These are phyloP conservation scores for Colletotrichum chlorophyti DNA, from an alignment of 2,329 filamentous ascomycete species.

Conservation along the genomic window DNA sequence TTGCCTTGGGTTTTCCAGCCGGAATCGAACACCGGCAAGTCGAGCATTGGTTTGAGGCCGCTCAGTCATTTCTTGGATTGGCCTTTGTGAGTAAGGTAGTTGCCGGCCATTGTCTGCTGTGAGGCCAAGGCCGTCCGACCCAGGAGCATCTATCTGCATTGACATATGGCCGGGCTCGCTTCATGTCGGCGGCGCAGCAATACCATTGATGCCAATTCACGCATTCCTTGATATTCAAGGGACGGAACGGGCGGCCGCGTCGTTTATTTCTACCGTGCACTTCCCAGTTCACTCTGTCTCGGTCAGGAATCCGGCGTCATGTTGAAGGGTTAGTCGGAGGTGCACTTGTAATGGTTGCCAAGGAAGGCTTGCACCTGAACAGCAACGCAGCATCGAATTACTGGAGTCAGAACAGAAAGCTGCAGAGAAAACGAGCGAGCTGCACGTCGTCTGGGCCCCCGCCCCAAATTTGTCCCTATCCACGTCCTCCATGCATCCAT, in stretches of 20 bases:
- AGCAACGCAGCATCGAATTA: too few species aligned
- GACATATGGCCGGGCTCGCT: not conserved
- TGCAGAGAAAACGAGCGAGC: slow-evolving; percentile 20
- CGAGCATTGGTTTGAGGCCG: not conserved
- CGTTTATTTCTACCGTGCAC: too few species aligned
- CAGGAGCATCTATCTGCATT: slow-evolving; percentile 14
- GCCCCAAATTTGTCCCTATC: slow-evolving; percentile 1
- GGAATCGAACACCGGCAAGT: too few species aligned
- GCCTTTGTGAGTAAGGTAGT: slow-evolving; percentile 4
- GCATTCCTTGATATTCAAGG: slow-evolving; percentile 4
- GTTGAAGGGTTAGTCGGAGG: slow-evolving; percentile 1
- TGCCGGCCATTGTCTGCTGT: slow-evolving; percentile 2
- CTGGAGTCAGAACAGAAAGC: slow-evolving; percentile 20
- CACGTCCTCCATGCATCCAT: slow-evolving; percentile 18
- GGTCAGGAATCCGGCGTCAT: not conserved
- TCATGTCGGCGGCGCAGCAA: slow-evolving; percentile 9
- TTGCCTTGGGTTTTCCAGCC: too few species aligned
- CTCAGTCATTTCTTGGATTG: not conserved
- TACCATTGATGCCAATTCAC: slow-evolving; percentile 9
- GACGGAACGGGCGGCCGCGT: slow-evolving; percentile 7
- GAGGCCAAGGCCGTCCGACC: slow-evolving; percentile 9
- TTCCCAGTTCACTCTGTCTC: too few species aligned
- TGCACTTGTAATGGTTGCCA: slow-evolving; percentile 7
- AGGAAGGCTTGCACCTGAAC: too few species aligned
- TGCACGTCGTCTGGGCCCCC: slow-evolving; percentile 17